Base-by-base conservation (phyloP, 2,329 filamentous ascomycete genomes). In the Dothideomycetidae sp. region DNA sequence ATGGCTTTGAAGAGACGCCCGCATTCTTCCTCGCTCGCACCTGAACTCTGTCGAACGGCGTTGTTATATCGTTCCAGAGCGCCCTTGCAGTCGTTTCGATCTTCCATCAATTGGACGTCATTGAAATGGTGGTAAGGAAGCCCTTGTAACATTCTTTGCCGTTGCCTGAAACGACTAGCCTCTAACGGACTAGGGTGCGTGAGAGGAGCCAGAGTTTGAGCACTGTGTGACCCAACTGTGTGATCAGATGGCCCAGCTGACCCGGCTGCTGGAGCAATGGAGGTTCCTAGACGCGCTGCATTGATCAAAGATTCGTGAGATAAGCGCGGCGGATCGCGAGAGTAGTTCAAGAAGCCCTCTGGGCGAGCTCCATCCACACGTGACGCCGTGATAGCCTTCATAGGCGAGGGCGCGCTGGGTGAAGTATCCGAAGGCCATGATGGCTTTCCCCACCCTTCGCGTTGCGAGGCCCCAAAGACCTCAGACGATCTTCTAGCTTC, bases 1-100 rank as follows among this genome's bases (percentile, higher is more conserved):
- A 90, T 81, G 49, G 80, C 73, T 31, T 71, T 67, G 58, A 90
- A 81, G 38, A 84, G 63, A 14, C 79, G 70, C 17, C 71, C 66
- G 31, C 78, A 72, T 54, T 88, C 80, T 16, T 71, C 65, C 5
- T 68, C 63, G 10, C 60, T 56, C 17, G 78, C 81, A 4, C 86
- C 72, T 28, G 75, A 72, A 38, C 75, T 73, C 2, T 81, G 78
- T 48, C 84, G 84, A 18, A 73, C 78, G 12, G 81, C 78, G 55
- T 80, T 83, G 59, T 94, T 94, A 62, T 90, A 94, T 35, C 77
- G 69, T 71, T 79, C 86, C 49, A 88, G 76, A 3, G 83, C 83
- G 10, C 73, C 71, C 44, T 75, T 79, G 60, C 88, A 96, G 38
- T 78, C 71, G 53, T 90, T 77, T n/a, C 88, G 78, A 50, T 94